A percentile compares a stretch with the other conserved stretches of the same genome.
Conservation (phyloP, 208 protist genomes). For the Wallacemonas sp. region DNA sequence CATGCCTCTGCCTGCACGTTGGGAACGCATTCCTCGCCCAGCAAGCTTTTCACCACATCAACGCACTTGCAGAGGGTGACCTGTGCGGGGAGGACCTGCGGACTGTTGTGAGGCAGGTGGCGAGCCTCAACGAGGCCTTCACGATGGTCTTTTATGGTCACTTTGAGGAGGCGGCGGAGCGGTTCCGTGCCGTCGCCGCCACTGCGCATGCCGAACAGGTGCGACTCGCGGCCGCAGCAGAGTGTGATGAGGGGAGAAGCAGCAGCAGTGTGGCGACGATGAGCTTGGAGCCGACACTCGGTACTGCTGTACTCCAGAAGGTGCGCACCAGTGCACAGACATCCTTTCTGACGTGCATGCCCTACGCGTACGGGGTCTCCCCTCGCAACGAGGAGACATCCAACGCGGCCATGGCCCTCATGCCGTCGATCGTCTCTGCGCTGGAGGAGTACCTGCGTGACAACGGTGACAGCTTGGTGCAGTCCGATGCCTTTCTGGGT, state of each 20-base stretch:
- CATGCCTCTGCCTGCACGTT: slow-evolving; percentile 38
- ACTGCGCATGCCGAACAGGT: not conserved
- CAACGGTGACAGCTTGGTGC: slow-evolving; percentile 52
- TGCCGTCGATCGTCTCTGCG: slow-evolving; percentile 33
- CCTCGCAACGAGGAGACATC: slow-evolving; percentile 16
- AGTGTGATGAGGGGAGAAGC: slow-evolving; percentile 14
- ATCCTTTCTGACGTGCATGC: slow-evolving; percentile 64
- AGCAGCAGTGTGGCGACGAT: not conserved
- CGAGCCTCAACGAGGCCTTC: slow-evolving; percentile 41
- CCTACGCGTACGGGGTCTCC: slow-evolving; percentile 31
- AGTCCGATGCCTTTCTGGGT: slow-evolving; percentile 71
- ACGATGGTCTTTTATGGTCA: slow-evolving; percentile 40
- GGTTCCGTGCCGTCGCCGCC: slow-evolving; percentile 34
- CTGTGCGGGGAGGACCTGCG: slow-evolving; percentile 8
- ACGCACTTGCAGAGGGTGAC: slow-evolving; percentile 9
- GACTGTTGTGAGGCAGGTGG: slow-evolving; percentile 24
- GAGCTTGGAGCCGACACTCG: slow-evolving; percentile 12
- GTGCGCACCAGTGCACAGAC: slow-evolving; percentile 57
- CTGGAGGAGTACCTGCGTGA: slow-evolving; percentile 64
- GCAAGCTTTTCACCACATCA: slow-evolving; percentile 35
- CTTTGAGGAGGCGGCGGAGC: slow-evolving; percentile 36
- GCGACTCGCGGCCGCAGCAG: slow-evolving; percentile 1
- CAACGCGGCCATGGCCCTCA: slow-evolving; percentile 17
- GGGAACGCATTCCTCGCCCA: slow-evolving; percentile 44
- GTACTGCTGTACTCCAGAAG: slow-evolving; percentile 36